Evolutionary conservation across 441 rosid species (phyloP).

Genomic region (Populus hybrid): DNA sequence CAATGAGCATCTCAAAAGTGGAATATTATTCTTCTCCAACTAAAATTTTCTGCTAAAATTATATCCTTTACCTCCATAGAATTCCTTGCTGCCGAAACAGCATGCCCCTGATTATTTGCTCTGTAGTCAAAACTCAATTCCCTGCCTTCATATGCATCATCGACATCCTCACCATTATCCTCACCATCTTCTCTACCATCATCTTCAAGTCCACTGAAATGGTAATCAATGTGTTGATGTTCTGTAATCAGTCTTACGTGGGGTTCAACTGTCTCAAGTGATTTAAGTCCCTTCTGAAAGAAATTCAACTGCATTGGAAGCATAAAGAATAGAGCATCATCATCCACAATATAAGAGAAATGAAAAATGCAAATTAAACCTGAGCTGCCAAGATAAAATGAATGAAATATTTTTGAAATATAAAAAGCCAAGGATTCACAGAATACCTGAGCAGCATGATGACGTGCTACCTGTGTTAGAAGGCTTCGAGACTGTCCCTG

Average conservation of each 20-base stretch:
- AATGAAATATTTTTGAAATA: neutral
- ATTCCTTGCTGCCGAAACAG: constrained; percentile 49
- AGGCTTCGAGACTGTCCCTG: constrained; percentile 94
- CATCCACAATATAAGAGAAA: constrained; percentile 12
- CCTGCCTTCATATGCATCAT: constrained; percentile 45
- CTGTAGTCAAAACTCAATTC: constrained; percentile 84
- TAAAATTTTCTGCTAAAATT: constrained; percentile 4
- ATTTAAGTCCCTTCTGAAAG: constrained; percentile 76
- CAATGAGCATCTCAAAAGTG: neutral
- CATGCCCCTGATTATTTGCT: constrained; percentile 45
- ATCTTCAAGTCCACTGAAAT: constrained; percentile 66
- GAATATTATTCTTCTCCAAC: neutral
- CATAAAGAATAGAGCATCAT: constrained; percentile 19
- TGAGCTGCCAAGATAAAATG: neutral
- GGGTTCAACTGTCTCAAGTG: constrained; percentile 78
- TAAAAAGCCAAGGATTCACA: neutral
- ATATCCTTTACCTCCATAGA: constrained; percentile 65
- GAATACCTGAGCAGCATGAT: constrained; percentile 96
- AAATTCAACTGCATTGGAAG: constrained; percentile 65
- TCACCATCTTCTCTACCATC: constrained; percentile 57
- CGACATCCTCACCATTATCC: constrained; percentile 36
- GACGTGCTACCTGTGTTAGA: constrained; percentile 90
- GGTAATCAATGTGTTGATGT: constrained; percentile 84
- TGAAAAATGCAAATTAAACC: neutral
- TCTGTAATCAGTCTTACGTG: constrained; percentile 61